Evolutionary conservation across 2,329 filamentous ascomycete genomes (phyloP).

Genomic region (Trichoderma semiorbis): DNA sequence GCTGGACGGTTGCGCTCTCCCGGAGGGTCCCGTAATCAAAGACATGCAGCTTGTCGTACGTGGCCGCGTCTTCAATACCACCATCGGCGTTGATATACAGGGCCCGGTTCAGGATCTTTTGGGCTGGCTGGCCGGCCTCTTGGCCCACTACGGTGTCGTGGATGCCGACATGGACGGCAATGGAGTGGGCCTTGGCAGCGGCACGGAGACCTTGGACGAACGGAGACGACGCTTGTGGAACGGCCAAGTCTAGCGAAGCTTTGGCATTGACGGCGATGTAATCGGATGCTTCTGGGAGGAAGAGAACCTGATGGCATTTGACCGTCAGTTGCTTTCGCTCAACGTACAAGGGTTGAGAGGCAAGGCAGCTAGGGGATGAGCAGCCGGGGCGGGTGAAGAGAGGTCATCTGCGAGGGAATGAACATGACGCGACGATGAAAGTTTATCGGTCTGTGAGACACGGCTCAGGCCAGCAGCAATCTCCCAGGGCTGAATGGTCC

Average conservation of each 20-base stretch:
- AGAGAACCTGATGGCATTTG: conserved; percentile 58
- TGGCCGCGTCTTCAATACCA: conserved; percentile 36
- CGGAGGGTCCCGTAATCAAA: conserved; percentile 65
- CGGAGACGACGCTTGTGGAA: conserved; percentile 59
- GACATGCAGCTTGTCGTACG: conserved; percentile 86
- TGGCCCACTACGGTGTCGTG: conserved; percentile 58
- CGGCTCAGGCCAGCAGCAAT: not conserved
- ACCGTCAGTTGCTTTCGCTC: conserved; percentile 3
- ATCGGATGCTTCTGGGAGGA: conserved; percentile 88
- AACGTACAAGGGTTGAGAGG: not conserved
- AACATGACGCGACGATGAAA: not conserved
- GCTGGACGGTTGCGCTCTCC: conserved; percentile 61
- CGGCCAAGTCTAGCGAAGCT: conserved; percentile 68
- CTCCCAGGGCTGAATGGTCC: not conserved
- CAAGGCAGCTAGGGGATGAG: not conserved
- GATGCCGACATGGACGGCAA: conserved; percentile 83
- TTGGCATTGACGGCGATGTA: conserved; percentile 71
- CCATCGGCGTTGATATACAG: conserved; percentile 50
- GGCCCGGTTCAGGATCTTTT: conserved; percentile 48
- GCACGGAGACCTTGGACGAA: conserved; percentile 75
- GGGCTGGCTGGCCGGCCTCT: conserved; percentile 19
- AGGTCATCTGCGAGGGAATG: not conserved
- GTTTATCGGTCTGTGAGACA: not conserved
- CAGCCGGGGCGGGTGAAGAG: not conserved
- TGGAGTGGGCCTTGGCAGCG: conserved; percentile 58